Evolutionary conservation across 129 eudicot genomes (phyloP).

Genomic region (Smallanthus sonchifolius): DNA sequence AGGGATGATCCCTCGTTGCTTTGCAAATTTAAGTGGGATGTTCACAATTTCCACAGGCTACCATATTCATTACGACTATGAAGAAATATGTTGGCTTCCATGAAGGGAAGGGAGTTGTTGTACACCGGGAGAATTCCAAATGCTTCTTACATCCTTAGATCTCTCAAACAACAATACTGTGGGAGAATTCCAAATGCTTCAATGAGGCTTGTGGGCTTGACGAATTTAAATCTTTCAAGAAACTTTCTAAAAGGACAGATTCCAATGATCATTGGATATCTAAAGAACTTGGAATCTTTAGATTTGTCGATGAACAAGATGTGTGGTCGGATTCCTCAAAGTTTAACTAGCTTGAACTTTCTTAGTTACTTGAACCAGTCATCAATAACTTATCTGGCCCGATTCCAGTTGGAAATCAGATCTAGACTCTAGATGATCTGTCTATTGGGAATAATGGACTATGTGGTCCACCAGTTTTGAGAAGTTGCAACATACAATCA

Average conservation of each 20-base stretch:
- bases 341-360: background rate
- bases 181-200: background rate
- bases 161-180: background rate
- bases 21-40: background rate
- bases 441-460: background rate
- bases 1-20: background rate
- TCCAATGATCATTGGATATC: background rate
- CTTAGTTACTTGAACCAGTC: conserved; percentile 1
- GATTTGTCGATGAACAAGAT: background rate
- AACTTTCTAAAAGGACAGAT: background rate
- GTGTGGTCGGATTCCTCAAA: background rate
- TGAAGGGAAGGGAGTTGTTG: background rate
- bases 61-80: background rate
- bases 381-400: background rate
- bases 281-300: background rate
- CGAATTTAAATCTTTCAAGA: background rate
- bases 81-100: background rate
- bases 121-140: background rate
- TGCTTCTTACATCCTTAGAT: background rate
- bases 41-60: background rate
- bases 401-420: background rate
- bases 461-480: background rate
- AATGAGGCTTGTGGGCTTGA: background rate
- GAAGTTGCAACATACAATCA: background rate
- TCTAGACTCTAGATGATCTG: background rate